phyloP scores from a whole-genome alignment of 345 rosid genomes.

The Bruguiera gymnorhiza region DNA sequence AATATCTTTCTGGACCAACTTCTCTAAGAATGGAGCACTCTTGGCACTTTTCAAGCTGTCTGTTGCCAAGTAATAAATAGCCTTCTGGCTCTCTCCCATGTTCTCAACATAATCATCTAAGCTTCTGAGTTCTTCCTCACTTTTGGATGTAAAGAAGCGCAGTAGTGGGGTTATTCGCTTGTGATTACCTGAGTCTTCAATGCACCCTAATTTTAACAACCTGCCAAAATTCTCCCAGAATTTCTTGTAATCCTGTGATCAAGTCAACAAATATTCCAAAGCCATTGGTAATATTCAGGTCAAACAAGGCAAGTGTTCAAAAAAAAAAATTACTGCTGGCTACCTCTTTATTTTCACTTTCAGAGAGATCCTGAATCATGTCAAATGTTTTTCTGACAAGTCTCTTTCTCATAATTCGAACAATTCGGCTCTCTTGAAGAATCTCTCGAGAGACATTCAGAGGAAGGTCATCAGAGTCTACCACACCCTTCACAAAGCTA shows the following conservation, averaged over 20 bases:
- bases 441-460: constrained; percentile 96
- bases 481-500: constrained; percentile 97
- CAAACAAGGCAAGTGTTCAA: not conserved
- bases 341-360: constrained; percentile 90
- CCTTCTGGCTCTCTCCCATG: constrained; percentile 95
- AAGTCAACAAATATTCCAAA: constrained; percentile 13
- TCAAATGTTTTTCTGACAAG: constrained; percentile 93
- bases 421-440: constrained; percentile 78
- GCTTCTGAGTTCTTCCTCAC: constrained; percentile 72
- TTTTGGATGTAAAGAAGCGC: constrained; percentile 79
- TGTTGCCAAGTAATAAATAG: constrained; percentile 85
- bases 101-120: constrained; percentile 87
- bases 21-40: constrained; percentile 95
- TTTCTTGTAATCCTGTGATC: constrained; percentile 81
- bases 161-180: constrained; percentile 85
- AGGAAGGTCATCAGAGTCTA: constrained; percentile 95
- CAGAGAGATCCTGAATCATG: constrained; percentile 89
- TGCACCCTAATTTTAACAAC: constrained; percentile 85
- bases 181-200: constrained; percentile 96
- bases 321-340: not conserved
- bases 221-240: constrained; percentile 98
- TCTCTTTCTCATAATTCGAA: constrained; percentile 96
- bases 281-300: not conserved
- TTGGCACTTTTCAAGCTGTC: constrained; percentile 96
- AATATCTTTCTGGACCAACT: constrained; percentile 76